Conservation (phyloP, 2,329 filamentous ascomycete species). For the Davidsoniella eucalypti region DNA sequence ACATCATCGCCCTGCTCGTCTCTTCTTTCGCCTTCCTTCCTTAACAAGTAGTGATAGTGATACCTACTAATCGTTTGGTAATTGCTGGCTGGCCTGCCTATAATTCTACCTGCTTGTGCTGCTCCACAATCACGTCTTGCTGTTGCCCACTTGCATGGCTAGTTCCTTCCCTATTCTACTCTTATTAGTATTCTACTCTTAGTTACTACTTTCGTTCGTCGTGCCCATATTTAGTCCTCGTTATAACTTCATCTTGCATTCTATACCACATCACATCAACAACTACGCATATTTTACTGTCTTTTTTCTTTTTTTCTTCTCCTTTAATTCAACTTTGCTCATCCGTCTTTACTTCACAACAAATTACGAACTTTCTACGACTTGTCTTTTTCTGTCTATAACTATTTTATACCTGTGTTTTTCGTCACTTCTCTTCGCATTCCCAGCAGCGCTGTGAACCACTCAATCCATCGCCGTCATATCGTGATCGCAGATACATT, state of each 20-base stretch:
- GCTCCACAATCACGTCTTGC: too few species aligned
- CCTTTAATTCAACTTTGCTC: too few species aligned
- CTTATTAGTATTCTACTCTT: neutral
- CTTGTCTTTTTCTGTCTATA: neutral
- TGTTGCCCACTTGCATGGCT: too few species aligned
- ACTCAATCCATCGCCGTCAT: neutral
- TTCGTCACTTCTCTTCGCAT: neutral
- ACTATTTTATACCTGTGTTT: neutral
- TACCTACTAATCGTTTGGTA: too few species aligned
- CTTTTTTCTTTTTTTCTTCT: too few species aligned
- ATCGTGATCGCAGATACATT: too few species aligned
- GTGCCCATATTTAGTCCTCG: neutral
- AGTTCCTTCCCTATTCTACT: neutral
- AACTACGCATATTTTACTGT: neutral
- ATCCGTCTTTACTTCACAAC: too few species aligned
- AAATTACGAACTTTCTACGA: neutral
- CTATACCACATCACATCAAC: conserved; percentile 3
- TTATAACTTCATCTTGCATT: neutral
- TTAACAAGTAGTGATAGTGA: neutral
- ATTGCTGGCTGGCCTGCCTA: neutral
- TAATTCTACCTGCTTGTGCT: neutral
- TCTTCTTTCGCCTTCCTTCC: neutral
- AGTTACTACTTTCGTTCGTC: neutral
- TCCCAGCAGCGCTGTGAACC: conserved; percentile 1
- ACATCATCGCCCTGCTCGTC: neutral